Base-by-base conservation (phyloP, 2,329 filamentous ascomycete genomes). In the Gremmenia infestans region DNA sequence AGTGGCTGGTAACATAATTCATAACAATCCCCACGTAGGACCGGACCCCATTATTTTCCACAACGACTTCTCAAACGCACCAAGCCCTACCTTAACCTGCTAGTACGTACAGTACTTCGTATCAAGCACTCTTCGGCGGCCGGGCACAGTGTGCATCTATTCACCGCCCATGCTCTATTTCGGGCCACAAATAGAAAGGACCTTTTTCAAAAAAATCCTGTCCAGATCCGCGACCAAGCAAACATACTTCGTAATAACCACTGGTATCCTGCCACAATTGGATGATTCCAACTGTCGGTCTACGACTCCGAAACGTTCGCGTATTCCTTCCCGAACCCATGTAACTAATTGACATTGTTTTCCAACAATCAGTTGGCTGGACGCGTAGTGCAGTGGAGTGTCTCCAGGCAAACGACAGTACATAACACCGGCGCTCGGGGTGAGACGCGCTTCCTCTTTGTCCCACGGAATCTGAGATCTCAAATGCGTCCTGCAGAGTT, bases 391-490 rank as follows among this genome's bases (percentile, higher is more conserved):
- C 9, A 32, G 28, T 28, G 28, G n/a, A 36, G 52, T 46, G 39
- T 45, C 36, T 17, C 43, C 52, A 42, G 37, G 36, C 39, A 47
- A 52, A 45, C 51, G 53, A 58, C 55, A 55, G 53, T 17, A 45
- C 50, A 48, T 49, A 32, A 11, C 28, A 32, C 28, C 52, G 50
- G 49, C 15, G 23, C 19, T 53, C 43, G 28, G 50, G 43, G 42
- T 48, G 48, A n/a, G 22, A 47, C 49, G 48, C 53, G 32, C 53
- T 28, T 9, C 28, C 8, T 25, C 52, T 36, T 49, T 50, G 60
- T 60, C 50, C 58, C 54, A 57, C 58, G 36, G 32, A 32, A 57
- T 63, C 52, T 58, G n/a, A 53, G 59, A 61, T 59, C 50, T 48
- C 28, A 61, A 56, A 58, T 57, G 57, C 57, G 56, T 52, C 42